Evolutionary conservation across 768 basidiomycete genomes (phyloP).

Genomic region (Rossbeevera mucosa): DNA sequence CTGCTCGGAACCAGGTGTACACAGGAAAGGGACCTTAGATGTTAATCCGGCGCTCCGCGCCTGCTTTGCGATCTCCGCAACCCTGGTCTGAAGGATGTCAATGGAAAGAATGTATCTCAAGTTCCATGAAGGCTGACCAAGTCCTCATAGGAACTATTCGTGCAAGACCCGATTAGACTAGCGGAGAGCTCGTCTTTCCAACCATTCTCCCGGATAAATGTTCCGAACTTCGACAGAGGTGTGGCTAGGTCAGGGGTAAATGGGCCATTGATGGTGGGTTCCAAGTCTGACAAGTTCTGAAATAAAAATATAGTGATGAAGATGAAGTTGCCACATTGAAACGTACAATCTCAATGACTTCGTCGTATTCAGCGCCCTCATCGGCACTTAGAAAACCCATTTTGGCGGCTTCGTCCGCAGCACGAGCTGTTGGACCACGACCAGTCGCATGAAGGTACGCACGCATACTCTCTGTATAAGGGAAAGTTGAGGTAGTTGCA

Average conservation of each 20-base stretch:
- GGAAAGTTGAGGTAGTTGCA: constrained; percentile 98
- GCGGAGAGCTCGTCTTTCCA: constrained; percentile 95
- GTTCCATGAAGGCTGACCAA: constrained; percentile 49
- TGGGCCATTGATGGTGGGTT: constrained; percentile 93
- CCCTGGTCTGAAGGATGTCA: constrained; percentile 61
- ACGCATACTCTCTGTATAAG: constrained; percentile 88
- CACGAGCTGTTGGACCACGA: constrained; percentile 76
- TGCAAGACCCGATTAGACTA: constrained; percentile 95
- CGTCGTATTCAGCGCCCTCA: constrained; percentile 87
- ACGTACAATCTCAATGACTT: constrained; percentile 87
- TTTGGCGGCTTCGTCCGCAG: constrained; percentile 79
- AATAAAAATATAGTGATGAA: background rate
- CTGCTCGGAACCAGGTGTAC: constrained; percentile 90
- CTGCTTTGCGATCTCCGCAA: constrained; percentile 86
- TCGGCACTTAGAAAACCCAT: constrained; percentile 80
- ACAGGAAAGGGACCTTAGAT: constrained; percentile 81
- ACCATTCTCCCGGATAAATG: constrained; percentile 74
- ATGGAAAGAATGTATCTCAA: background rate
- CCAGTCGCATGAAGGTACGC: constrained; percentile 88
- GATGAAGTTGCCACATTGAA: background rate
- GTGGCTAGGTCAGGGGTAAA: constrained; percentile 97
- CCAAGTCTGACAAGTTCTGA: constrained; percentile 82
- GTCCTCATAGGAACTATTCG: constrained; percentile 97
- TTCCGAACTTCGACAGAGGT: constrained; percentile 83
- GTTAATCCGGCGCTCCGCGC: constrained; percentile 80